These are phyloP conservation scores for Boletus sensibilis DNA, from an alignment of 768 basidiomycete genomes.

Conservation along the genomic window DNA sequence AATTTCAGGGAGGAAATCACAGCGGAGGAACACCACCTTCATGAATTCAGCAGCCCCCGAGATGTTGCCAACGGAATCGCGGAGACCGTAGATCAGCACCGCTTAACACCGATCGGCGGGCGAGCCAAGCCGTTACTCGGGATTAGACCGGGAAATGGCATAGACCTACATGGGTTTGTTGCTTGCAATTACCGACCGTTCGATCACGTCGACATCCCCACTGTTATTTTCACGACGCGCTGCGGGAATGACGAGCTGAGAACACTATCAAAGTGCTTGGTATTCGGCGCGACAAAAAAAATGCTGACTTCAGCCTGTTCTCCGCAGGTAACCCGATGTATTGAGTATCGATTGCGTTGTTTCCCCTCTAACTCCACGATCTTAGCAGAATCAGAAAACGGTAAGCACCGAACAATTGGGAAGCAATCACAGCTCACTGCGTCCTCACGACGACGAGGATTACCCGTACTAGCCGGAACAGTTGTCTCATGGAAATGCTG, in stretches of 20 bases:
- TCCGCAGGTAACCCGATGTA: neutral
- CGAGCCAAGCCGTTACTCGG: slow-evolving; percentile 5
- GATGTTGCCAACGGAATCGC: slow-evolving; percentile 10
- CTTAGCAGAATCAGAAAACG: neutral
- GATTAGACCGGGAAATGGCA: slow-evolving; percentile 20
- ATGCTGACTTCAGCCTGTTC: neutral
- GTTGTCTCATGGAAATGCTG: too few relatives aligned
- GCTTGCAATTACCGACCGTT: neutral
- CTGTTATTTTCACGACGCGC: neutral
- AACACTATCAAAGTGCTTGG: neutral
- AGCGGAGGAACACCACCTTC: neutral
- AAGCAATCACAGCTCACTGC: neutral
- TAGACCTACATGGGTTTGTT: neutral
- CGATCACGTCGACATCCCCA: neutral
- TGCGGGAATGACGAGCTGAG: neutral
- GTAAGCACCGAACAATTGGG: neutral
- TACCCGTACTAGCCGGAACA: too few relatives aligned
- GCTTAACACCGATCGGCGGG: neutral
- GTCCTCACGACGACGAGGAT: neutral
- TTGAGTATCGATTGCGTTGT: neutral
- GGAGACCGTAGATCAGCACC: slow-evolving; percentile 12
- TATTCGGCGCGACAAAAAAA: neutral
- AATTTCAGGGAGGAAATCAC: neutral
- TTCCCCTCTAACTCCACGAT: slow-evolving; percentile 23
- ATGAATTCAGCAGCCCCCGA: slow-evolving; percentile 10